Percentiles rank a stretch among this genome's conserved stretches.
phyloP scores from a whole-genome alignment of 345 rosid genomes.

The Boechera retrofracta region DNA sequence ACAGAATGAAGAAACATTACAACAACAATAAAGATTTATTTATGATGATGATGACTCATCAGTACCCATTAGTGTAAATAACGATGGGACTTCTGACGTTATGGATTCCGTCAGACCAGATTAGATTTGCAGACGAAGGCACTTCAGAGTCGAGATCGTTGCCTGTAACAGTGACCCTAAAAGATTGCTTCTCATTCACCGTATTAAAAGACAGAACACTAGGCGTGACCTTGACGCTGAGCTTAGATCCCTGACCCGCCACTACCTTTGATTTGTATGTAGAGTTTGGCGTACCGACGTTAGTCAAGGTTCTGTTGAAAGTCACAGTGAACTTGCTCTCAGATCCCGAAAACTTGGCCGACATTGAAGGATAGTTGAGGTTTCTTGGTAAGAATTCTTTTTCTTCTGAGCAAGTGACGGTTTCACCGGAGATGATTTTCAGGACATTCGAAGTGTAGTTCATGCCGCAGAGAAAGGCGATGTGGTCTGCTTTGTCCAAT shows the following conservation, averaged over 20 bases:
- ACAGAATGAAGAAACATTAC: background rate
- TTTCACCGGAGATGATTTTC: slow-evolving; percentile 42
- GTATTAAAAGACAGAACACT: slow-evolving; percentile 48
- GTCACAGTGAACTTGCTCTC: slow-evolving; percentile 24
- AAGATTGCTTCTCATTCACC: slow-evolving; percentile 49
- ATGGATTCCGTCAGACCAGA: slow-evolving; percentile 49
- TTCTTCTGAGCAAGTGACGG: slow-evolving; percentile 41
- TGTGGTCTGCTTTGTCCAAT: slow-evolving; percentile 32
- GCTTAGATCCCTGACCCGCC: background rate
- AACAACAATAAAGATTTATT: background rate
- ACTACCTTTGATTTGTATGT: slow-evolving; percentile 50
- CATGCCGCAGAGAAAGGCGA: slow-evolving; percentile 40
- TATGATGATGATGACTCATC: background rate
- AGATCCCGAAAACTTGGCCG: background rate
- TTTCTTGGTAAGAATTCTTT: slow-evolving; percentile 6
- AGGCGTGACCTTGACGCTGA: slow-evolving; percentile 50
- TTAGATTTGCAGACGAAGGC: slow-evolving; percentile 39
- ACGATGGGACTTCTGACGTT: slow-evolving; percentile 46
- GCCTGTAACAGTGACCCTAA: slow-evolving; percentile 45
- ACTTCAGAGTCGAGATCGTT: background rate
- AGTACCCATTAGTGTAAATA: slow-evolving; percentile 4
- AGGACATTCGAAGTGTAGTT: slow-evolving; percentile 17
- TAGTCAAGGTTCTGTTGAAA: slow-evolving; percentile 60
- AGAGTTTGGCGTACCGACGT: slow-evolving; percentile 54
- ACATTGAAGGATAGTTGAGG: slow-evolving; percentile 37